Evolutionary conservation across 139 green algal genomes (phyloP).

Genomic region (Chlorella sorokiniana): DNA sequence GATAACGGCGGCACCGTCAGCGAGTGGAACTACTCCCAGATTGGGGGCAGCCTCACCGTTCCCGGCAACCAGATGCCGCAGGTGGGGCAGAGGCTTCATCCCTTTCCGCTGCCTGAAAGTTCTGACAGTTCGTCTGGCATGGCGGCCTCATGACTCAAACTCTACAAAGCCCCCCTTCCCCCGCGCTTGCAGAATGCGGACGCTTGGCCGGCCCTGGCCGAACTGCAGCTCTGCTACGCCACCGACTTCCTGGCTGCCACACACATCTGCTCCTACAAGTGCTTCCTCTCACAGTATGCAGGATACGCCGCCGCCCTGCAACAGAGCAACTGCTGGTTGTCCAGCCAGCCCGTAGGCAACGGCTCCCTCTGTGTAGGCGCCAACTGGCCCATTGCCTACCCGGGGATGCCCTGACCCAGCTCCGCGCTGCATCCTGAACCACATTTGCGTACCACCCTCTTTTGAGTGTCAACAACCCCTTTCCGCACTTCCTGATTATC

Average conservation of each 20-base stretch:
- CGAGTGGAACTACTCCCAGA: background rate
- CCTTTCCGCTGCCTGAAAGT: too few relatives aligned
- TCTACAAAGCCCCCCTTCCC: background rate
- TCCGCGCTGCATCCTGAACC: too few relatives aligned
- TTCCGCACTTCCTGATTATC: too few relatives aligned
- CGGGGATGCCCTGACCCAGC: too few relatives aligned
- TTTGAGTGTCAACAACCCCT: too few relatives aligned
- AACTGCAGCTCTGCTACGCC: conserved; percentile 20
- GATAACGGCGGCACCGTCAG: background rate
- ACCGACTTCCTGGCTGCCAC: background rate
- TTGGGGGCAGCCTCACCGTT: conserved; percentile 12
- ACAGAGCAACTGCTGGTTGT: conserved; percentile 2
- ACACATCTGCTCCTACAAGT: conserved; percentile 12
- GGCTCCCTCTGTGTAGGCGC: too few relatives aligned
- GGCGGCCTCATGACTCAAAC: too few relatives aligned
- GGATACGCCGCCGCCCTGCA: background rate
- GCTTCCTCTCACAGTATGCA: conserved; percentile 1
- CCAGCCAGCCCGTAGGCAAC: background rate
- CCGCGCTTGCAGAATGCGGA: background rate
- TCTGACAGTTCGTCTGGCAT: too few relatives aligned
- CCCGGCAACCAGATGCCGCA: background rate
- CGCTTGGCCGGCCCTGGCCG: background rate
- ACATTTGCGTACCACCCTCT: too few relatives aligned
- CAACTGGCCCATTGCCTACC: too few relatives aligned
- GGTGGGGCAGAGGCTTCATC: too few relatives aligned